Evolutionary conservation across 129 eudicot species (phyloP).

Genomic region (Apium graveolens): DNA sequence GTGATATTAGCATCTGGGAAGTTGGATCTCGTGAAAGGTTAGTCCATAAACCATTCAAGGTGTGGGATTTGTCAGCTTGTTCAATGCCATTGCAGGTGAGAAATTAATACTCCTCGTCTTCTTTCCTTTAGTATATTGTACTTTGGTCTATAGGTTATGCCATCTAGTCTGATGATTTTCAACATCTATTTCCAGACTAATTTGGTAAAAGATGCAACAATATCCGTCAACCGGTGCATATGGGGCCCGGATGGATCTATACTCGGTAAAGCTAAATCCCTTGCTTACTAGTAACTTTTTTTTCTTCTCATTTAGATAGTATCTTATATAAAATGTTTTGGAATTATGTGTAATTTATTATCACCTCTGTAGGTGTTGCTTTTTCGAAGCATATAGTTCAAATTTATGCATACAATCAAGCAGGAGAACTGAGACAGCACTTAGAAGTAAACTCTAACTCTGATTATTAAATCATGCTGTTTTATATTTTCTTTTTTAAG

Average conservation of each 20-base stretch:
- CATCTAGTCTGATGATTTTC: background rate
- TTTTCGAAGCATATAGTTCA: slow-evolving; percentile 91
- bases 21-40: slow-evolving; percentile 86
- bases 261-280: slow-evolving; percentile 40
- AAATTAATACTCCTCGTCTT: background rate
- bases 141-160: background rate
- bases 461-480: background rate
- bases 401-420: slow-evolving; percentile 59
- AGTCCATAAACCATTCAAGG: slow-evolving; percentile 77
- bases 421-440: slow-evolving; percentile 63
- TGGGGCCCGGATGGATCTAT: slow-evolving; percentile 94
- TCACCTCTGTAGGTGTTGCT: slow-evolving; percentile 56
- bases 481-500: background rate
- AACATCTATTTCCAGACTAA: slow-evolving; percentile 32
- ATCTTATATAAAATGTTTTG: background rate
- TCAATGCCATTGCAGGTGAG: slow-evolving; percentile 83
- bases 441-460: slow-evolving; percentile 49
- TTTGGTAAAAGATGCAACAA: slow-evolving; percentile 67
- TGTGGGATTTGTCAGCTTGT: slow-evolving; percentile 77
- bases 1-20: slow-evolving; percentile 92
- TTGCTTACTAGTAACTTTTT: background rate
- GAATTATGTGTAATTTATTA: slow-evolving; percentile 14
- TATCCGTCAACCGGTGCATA: slow-evolving; percentile 68
- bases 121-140: background rate
- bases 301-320: background rate